Conservation (phyloP, 306 rosid species). For the Senna tora region DNA sequence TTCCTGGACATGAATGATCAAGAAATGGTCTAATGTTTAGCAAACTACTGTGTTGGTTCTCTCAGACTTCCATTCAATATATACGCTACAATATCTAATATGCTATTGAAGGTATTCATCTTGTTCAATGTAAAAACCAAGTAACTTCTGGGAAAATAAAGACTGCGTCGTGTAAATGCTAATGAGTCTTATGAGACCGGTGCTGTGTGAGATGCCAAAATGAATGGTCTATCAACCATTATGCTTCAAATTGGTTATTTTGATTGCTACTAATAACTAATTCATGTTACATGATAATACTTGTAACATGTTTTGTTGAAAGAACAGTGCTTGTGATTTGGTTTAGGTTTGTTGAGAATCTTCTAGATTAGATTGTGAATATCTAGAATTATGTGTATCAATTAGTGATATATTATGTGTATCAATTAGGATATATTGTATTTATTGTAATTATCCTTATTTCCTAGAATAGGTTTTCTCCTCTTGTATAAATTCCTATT, state of each 20-base stretch:
- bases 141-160: conserved; percentile 24
- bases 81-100: conserved; percentile 7
- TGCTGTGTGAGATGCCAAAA: not conserved
- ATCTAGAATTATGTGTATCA: too few relatives aligned
- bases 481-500: too few relatives aligned
- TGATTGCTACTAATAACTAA: conserved; percentile 11
- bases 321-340: conserved; percentile 17
- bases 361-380: too few relatives aligned
- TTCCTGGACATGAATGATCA: conserved; percentile 11
- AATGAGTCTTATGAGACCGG: not conserved
- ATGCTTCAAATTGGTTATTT: conserved; percentile 28
- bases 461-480: too few relatives aligned
- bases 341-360: too few relatives aligned
- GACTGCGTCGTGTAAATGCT: conserved; percentile 4
- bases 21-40: conserved; percentile 3
- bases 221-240: conserved; percentile 17
- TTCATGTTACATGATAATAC: not conserved
- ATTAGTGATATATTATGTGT: too few relatives aligned
- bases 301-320: conserved; percentile 4
- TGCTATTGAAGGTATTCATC: conserved; percentile 27
- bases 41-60: conserved; percentile 15
- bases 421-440: too few relatives aligned
- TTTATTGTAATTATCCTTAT: too few relatives aligned
- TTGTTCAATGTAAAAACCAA: conserved; percentile 16
- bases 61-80: not conserved